Evolutionary conservation across 2,329 filamentous ascomycete genomes (phyloP), one percentile per base, ranked within the genome.

Genomic region (Fusarium chaquense): DNA sequence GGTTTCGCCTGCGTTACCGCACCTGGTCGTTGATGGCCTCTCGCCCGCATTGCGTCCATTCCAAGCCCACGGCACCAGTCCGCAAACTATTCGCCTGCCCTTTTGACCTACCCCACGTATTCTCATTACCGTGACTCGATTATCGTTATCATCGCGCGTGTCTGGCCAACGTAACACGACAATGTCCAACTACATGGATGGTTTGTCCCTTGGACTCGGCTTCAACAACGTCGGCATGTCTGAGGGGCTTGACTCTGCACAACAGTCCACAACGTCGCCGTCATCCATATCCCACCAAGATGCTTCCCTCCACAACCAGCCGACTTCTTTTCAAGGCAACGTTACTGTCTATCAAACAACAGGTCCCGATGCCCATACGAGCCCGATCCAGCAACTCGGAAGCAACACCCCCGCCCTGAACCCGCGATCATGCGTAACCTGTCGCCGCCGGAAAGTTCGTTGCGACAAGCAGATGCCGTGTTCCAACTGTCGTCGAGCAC

Each of bases 381-480:
- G 74, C 46, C 79, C 80, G 58, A 79, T 81, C 56, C 57, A 75
- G 58, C 72, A 78, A 30, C 69, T 78, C n/a, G 78, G 78, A 38
- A 75, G 78, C 65, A 76, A 75, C 41, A 55, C 71, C 24, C 78
- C 80, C 9, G 78, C 78, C 38, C 62, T 84, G 47, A 85, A 85
- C 65, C 83, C 83, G 32, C 79, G 83, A 64, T 85, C 83, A 65
- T 85, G 83, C 70, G 83, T 85, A 20, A 85, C 83, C 40, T 85
- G 83, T 65, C 80, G 83, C 13, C 81, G 83, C 45, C 82, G 89
- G 66, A 91, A 92, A 78, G 91, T 94, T 57, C 90, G 91, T 74
- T 94, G 91, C 83, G 90, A 94, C 81, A 93, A 93, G 81, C 85
- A 87, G 73, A 88, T 92, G 83, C 90, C 91, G 18, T 94, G 91